A percentile compares a stretch with the other conserved stretches of the same genome.
Conservation (phyloP, 2,329 filamentous ascomycete species). For the Cladosporium colombiae region DNA sequence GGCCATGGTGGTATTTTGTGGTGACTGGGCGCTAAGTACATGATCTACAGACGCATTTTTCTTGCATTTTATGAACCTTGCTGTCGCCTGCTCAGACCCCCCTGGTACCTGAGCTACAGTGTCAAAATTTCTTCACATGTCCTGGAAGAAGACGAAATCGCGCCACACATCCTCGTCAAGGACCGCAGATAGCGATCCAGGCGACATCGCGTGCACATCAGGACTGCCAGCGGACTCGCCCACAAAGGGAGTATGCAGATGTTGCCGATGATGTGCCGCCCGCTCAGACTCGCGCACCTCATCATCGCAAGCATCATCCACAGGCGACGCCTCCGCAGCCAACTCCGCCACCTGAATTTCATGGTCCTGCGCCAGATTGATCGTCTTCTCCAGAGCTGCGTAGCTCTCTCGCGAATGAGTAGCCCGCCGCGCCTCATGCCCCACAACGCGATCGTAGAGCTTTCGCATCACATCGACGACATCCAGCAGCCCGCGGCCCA, state of each 20-base stretch:
- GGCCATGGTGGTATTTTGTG: neutral
- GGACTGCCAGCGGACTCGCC: neutral
- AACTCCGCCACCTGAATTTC: neutral
- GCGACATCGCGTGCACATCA: neutral
- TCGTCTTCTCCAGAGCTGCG: neutral
- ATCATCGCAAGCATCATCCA: neutral
- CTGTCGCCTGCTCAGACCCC: too few species aligned
- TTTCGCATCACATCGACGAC: neutral
- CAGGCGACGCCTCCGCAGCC: neutral
- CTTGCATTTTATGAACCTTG: too few species aligned
- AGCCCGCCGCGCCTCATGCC: neutral
- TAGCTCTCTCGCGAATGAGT: neutral
- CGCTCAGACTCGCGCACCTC: neutral
- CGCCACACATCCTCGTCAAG: neutral
- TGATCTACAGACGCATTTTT: neutral
- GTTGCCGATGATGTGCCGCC: neutral
- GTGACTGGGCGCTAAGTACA: neutral
- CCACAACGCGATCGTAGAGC: neutral
- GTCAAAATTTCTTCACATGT: too few species aligned
- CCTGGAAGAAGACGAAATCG: neutral
- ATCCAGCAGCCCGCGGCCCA: neutral
- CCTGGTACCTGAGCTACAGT: too few species aligned
- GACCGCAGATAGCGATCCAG: neutral
- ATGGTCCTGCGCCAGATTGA: neutral
- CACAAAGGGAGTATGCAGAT: neutral